Evolutionary conservation across 331 rosid genomes (phyloP).

Genomic region (Acacia concinna): DNA sequence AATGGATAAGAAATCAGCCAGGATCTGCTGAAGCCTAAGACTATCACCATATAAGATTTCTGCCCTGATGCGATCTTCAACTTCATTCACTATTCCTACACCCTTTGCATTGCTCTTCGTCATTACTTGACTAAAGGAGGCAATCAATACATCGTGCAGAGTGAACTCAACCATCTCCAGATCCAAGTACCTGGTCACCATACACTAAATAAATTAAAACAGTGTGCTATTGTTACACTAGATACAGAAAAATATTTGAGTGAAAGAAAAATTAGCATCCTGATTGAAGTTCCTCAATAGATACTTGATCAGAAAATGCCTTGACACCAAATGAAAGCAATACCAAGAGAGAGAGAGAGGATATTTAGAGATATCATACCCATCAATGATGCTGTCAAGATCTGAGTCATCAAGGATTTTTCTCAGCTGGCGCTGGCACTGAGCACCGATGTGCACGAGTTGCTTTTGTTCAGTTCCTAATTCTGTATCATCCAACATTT

Average conservation of each 20-base stretch:
- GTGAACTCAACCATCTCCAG: slow-evolving; percentile 81
- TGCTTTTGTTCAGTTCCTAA: slow-evolving; percentile 59
- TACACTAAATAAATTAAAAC: background rate
- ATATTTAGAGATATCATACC: slow-evolving; percentile 46
- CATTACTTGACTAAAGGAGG: slow-evolving; percentile 69
- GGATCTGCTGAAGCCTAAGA: slow-evolving; percentile 75
- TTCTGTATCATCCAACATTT: slow-evolving; percentile 64
- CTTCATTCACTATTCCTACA: slow-evolving; percentile 53
- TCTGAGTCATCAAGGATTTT: slow-evolving; percentile 78
- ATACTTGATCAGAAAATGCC: background rate
- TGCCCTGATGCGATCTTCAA: slow-evolving; percentile 45
- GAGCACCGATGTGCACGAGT: slow-evolving; percentile 56
- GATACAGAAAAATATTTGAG: background rate
- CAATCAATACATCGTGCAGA: slow-evolving; percentile 59
- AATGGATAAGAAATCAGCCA: slow-evolving; percentile 64
- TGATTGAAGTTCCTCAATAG: background rate
- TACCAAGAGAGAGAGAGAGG: background rate
- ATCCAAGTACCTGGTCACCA: slow-evolving; percentile 54
- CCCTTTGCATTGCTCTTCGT: slow-evolving; percentile 53
- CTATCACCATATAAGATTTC: slow-evolving; percentile 66
- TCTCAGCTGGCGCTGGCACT: slow-evolving; percentile 75
- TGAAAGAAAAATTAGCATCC: slow-evolving; percentile 4
- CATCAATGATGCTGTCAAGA: slow-evolving; percentile 72
- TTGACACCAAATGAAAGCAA: background rate
- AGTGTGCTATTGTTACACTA: background rate